Conservation (phyloP, 2,329 filamentous ascomycete genomes). For the Drechslerella coelobrocha region DNA sequence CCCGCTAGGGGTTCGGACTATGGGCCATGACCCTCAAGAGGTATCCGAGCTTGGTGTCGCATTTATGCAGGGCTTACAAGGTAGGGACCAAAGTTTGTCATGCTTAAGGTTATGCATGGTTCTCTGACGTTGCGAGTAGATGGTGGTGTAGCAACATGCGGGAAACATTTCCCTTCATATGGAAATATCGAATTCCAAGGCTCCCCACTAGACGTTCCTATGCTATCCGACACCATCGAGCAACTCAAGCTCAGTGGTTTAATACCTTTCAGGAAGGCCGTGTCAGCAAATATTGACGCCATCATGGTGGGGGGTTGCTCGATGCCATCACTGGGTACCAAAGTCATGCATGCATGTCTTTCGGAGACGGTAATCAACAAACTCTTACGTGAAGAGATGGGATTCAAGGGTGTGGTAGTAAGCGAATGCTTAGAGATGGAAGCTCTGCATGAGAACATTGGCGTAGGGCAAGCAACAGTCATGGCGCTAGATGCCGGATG, state of each 20-base stretch:
- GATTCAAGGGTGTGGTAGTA: conserved; percentile 54
- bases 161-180: conserved; percentile 96
- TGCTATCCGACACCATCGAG: conserved; percentile 92
- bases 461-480: conserved; percentile 94
- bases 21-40: conserved; percentile 91
- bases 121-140: conserved; percentile 60
- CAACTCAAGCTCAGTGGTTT: conserved; percentile 90
- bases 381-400: conserved; percentile 54
- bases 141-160: conserved; percentile 84
- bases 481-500: conserved; percentile 98
- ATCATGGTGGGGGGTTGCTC: conserved; percentile 97
- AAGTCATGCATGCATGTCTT: conserved; percentile 92
- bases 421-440: conserved; percentile 98
- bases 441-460: conserved; percentile 90
- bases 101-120: too few species aligned
- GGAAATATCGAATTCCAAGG: conserved; percentile 93
- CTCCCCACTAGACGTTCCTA: conserved; percentile 87
- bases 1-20: conserved; percentile 85
- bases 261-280: conserved; percentile 89
- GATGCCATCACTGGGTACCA: conserved; percentile 88
- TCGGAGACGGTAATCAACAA: conserved; percentile 93
- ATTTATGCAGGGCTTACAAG: conserved; percentile 74
- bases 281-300: conserved; percentile 82
- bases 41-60: conserved; percentile 91
- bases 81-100: conserved; percentile 6